These are phyloP conservation scores for Nigrospora oryzae DNA, from an alignment of 2,329 filamentous ascomycete genomes.

Conservation along the genomic window DNA sequence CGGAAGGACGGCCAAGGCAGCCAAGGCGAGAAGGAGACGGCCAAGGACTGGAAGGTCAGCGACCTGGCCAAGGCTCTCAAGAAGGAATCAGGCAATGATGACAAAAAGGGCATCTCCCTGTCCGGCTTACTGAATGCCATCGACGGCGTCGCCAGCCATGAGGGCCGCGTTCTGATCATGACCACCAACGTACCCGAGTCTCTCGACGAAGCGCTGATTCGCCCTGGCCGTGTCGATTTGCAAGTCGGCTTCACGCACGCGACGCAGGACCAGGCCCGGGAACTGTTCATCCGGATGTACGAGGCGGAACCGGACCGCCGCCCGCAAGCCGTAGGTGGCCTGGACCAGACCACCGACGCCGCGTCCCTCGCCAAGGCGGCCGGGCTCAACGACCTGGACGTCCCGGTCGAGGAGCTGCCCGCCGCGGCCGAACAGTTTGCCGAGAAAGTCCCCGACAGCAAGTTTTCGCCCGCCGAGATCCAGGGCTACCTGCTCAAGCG, in stretches of 20 bases:
- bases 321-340: not conserved
- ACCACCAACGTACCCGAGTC: conserved; percentile 70
- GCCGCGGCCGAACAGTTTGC: conserved; percentile 41
- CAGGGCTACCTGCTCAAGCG: conserved; percentile 57
- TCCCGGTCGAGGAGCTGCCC: conserved; percentile 29
- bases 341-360: conserved; percentile 2
- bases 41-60: conserved; percentile 27
- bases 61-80: conserved; percentile 34
- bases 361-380: conserved; percentile 6
- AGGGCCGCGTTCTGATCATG: conserved; percentile 74
- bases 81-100: conserved; percentile 25
- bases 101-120: conserved; percentile 55
- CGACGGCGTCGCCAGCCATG: conserved; percentile 71
- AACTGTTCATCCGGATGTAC: conserved; percentile 56
- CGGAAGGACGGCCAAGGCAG: conserved; percentile 4
- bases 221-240: conserved; percentile 65
- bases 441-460: conserved; percentile 28
- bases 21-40: conserved; percentile 5
- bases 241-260: conserved; percentile 58
- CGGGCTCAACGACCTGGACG: conserved; percentile 19
- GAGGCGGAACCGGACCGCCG: conserved; percentile 28
- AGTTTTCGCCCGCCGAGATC: conserved; percentile 47
- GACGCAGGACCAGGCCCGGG: conserved; percentile 40
- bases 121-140: conserved; percentile 77
- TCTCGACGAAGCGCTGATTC: conserved; percentile 65